Conservation (phyloP, 2,329 filamentous ascomycete species). For the Aspergillus candidus region DNA sequence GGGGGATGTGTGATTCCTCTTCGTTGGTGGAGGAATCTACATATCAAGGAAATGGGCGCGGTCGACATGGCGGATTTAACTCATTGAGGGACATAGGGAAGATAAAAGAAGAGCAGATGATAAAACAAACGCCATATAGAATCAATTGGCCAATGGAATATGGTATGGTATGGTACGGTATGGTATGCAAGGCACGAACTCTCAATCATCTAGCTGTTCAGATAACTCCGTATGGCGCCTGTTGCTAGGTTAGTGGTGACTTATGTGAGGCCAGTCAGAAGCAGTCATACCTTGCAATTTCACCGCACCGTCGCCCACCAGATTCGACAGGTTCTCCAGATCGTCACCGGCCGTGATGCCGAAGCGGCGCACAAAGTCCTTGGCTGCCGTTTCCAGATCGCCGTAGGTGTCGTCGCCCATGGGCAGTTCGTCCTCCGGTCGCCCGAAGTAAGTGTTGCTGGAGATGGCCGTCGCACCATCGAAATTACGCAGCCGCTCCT, state of each 20-base stretch:
- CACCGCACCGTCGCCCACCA: conserved; percentile 77
- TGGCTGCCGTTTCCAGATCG: conserved; percentile 85
- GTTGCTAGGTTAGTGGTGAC: neutral
- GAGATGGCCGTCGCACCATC: conserved; percentile 90
- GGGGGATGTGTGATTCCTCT: no score
- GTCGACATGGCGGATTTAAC: no score
- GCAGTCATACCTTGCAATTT: conserved; percentile 64
- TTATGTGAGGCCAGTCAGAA: conserved; percentile 7
- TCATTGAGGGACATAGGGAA: no score
- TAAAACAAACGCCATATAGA: neutral
- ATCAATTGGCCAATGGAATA: no score
- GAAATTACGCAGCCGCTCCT: conserved; percentile 80
- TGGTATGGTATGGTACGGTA: conserved; percentile 1
- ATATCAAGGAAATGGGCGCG: no score
- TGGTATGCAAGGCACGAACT: neutral
- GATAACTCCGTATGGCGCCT: conserved; percentile 46
- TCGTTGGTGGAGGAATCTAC: no score
- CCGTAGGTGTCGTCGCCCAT: conserved; percentile 69
- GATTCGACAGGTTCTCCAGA: conserved; percentile 77
- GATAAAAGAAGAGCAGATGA: neutral
- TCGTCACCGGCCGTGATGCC: conserved; percentile 95
- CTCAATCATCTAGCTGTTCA: conserved; percentile 38
- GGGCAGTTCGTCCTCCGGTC: conserved; percentile 71
- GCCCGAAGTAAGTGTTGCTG: conserved; percentile 95
- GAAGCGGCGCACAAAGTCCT: conserved; percentile 92